Percentiles rank a stretch among this genome's conserved stretches.
Evolutionary conservation across 108 stramenopile species (phyloP).

Genomic region (Skeletonema costatum): DNA sequence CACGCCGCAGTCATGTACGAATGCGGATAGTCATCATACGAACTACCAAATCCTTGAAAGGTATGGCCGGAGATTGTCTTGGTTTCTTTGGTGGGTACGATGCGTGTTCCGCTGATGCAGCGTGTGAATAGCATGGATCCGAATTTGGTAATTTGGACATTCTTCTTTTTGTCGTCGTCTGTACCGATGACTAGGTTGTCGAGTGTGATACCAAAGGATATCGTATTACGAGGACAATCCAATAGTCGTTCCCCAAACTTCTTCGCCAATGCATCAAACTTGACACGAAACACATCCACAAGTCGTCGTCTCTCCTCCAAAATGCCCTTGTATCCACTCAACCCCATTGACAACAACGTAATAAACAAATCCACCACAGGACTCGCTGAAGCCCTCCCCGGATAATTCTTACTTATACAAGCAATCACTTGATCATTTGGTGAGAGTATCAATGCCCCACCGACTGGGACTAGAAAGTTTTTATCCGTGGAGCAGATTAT

Average conservation of each 20-base stretch:
- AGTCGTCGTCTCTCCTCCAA: conserved; percentile 64
- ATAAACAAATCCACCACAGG: conserved; percentile 97
- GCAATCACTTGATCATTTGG: conserved; percentile 74
- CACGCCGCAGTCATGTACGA: conserved; percentile 95
- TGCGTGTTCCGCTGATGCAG: conserved; percentile 93
- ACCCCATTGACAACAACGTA: conserved; percentile 95
- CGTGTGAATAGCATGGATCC: conserved; percentile 98
- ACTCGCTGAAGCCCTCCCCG: conserved; percentile 94
- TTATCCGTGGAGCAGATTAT: conserved; percentile 98
- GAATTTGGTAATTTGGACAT: conserved; percentile 75
- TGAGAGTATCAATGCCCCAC: conserved; percentile 90
- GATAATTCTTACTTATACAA: conserved; percentile 90
- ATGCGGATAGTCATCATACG: conserved; percentile 65
- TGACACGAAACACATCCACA: conserved; percentile 51
- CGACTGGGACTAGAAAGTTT: conserved; percentile 98
- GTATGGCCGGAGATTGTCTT: conserved; percentile 70
- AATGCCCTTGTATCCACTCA: conserved; percentile 75
- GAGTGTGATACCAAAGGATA: conserved; percentile 95
- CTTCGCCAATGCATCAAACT: conserved; percentile 65
- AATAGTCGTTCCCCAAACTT: conserved; percentile 88
- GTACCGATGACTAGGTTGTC: conserved; percentile 53
- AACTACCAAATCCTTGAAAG: conserved; percentile 87
- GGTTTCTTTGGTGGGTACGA: conserved; percentile 61
- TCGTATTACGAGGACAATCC: conserved; percentile 86
- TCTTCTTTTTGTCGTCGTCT: conserved; percentile 27